Percentiles rank a stretch among this genome's conserved stretches.
These are phyloP conservation scores for Ambrosiella beaveri DNA, from an alignment of 2,329 filamentous ascomycete species.

Conservation along the genomic window DNA sequence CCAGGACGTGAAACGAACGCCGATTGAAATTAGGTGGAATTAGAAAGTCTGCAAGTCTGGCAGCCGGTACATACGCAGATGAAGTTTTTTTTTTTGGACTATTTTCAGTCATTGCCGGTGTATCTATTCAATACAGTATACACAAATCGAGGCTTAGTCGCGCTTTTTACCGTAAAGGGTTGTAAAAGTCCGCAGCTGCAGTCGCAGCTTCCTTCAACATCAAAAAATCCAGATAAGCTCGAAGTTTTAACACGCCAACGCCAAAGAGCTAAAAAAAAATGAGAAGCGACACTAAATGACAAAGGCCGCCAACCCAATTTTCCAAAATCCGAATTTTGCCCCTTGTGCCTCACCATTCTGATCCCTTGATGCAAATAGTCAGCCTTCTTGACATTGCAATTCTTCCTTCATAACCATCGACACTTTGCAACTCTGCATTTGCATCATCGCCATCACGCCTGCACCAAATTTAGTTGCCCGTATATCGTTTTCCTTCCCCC, in stretches of 20 bases:
- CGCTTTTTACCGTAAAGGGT: not conserved
- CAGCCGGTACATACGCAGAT: no score
- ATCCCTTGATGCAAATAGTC: not conserved
- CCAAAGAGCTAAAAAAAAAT: not conserved
- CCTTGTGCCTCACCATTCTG: constrained; percentile 2
- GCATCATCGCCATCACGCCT: not conserved
- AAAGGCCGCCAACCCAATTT: not conserved
- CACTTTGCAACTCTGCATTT: not conserved
- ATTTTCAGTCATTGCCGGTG: no score
- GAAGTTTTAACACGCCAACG: not conserved
- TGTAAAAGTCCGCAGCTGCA: not conserved
- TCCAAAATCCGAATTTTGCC: constrained; percentile 3
- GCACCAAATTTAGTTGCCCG: not conserved
- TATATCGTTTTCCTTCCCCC: not conserved
- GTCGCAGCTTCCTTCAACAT: not conserved
- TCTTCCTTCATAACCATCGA: not conserved
- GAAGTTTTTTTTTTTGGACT: no score
- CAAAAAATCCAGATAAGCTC: not conserved
- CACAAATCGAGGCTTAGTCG: not conserved
- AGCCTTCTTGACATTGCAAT: not conserved
- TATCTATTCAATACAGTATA: no score
- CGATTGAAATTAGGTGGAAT: not conserved
- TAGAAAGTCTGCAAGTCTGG: not conserved
- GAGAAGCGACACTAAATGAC: constrained; percentile 15
- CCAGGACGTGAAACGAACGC: not conserved